Percentiles rank a stretch among this genome's conserved stretches.
Conservation (phyloP, 805 yeast genomes). For the Suhomyces sp. region DNA sequence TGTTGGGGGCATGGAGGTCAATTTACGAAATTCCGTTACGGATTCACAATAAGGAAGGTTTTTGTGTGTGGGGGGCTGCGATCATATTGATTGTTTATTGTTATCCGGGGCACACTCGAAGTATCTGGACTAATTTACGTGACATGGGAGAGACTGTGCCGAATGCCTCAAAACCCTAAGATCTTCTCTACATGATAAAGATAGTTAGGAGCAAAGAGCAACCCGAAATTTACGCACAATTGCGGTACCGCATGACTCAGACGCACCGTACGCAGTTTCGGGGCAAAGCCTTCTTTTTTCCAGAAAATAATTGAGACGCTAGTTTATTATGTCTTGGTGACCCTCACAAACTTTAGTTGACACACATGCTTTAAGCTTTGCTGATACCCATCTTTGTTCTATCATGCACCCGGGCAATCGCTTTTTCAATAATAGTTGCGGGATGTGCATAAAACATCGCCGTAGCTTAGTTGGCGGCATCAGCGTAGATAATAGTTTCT, state of each 20-base stretch:
- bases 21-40: no score
- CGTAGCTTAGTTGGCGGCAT: not conserved
- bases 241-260: not conserved
- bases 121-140: not conserved
- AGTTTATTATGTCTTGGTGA: not conserved
- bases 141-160: not conserved
- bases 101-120: not conserved
- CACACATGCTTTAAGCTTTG: not conserved
- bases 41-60: not conserved
- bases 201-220: not conserved
- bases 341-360: not conserved
- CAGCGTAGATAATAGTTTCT: not conserved
- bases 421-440: not conserved
- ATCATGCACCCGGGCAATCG: not conserved
- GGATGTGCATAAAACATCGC: not conserved
- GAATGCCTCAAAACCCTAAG: not conserved
- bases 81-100: not conserved
- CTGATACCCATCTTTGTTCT: not conserved
- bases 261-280: not conserved
- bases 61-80: not conserved
- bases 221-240: not conserved
- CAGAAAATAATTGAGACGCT: not conserved
- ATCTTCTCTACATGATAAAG: not conserved
- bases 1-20: not conserved
- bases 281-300: not conserved